A percentile compares a stretch with the other conserved stretches of the same genome.
phyloP scores from a whole-genome alignment of 2,329 filamentous ascomycete species.

The Aspergillus sp. region DNA sequence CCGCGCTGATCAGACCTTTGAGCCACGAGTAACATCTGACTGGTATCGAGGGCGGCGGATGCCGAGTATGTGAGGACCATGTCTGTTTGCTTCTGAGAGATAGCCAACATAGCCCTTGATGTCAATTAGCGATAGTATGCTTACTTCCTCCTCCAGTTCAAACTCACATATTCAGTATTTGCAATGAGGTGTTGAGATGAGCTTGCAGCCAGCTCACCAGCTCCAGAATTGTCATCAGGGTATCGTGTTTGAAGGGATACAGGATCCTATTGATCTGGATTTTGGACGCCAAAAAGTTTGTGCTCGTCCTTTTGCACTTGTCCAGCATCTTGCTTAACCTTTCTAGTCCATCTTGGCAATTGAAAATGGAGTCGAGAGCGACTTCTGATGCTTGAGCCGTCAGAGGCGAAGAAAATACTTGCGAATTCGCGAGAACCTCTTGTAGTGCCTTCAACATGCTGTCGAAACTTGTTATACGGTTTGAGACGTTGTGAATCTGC shows the following conservation, averaged over 20 bases:
- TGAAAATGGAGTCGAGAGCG: slow-evolving; percentile 5
- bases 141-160: neutral
- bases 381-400: slow-evolving; percentile 7
- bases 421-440: slow-evolving; percentile 1
- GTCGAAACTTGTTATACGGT: slow-evolving; percentile 3
- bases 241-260: slow-evolving; percentile 13
- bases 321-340: neutral
- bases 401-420: slow-evolving; percentile 1
- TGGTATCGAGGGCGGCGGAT: neutral
- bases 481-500: slow-evolving; percentile 6
- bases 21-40: neutral
- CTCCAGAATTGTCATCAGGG: slow-evolving; percentile 9
- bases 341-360: slow-evolving; percentile 3
- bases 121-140: neutral
- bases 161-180: slow-evolving; percentile 12
- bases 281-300: neutral
- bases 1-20: neutral
- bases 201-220: slow-evolving; percentile 9
- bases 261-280: slow-evolving; percentile 6
- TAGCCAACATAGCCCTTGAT: neutral
- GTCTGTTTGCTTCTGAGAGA: neutral
- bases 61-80: neutral
- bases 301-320: neutral
- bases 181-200: slow-evolving; percentile 12
- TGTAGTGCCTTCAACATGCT: slow-evolving; percentile 8